Evolutionary conservation across 352 stramenopile species (phyloP).

Genomic region (Globisporangium ultimum): DNA sequence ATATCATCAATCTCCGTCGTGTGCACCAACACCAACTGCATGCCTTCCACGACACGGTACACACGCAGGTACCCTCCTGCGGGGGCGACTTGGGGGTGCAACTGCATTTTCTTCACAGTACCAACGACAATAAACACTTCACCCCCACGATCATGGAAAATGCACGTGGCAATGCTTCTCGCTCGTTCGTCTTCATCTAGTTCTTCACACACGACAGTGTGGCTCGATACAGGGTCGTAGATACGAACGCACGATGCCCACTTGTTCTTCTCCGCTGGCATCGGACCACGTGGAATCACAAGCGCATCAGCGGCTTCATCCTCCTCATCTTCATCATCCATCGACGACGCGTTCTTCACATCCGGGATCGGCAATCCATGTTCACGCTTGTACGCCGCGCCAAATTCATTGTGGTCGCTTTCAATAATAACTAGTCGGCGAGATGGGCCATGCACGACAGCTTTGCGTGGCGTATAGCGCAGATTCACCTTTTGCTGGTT

Average conservation of each 20-base stretch:
- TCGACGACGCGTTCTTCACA: constrained; percentile 28
- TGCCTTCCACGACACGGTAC: constrained; percentile 92
- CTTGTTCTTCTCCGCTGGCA: constrained; percentile 61
- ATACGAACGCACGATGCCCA: constrained; percentile 99
- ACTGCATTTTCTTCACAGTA: constrained; percentile 93
- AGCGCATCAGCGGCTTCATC: constrained; percentile 79
- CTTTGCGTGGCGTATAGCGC: constrained; percentile 97
- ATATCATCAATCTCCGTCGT: constrained; percentile 96
- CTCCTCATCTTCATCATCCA: constrained; percentile 74
- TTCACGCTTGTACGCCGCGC: constrained; percentile 88
- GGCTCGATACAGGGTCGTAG: constrained; percentile 91
- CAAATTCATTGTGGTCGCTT: constrained; percentile 97
- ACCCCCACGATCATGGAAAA: constrained; percentile 94
- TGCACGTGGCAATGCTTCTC: constrained; percentile 90
- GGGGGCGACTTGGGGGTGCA: constrained; percentile 85
- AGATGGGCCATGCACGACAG: constrained; percentile 87
- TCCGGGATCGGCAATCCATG: constrained; percentile 64
- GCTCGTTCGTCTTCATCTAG: constrained; percentile 93
- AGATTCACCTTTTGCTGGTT: constrained; percentile 95
- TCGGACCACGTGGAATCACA: constrained; percentile 51
- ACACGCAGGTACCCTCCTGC: constrained; percentile 84
- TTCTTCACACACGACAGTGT: constrained; percentile 89
- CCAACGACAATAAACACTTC: constrained; percentile 98
- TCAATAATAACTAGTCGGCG: constrained; percentile 96
- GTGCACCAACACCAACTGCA: constrained; percentile 95